These are phyloP conservation scores for Cyclotella baltica DNA, from an alignment of 108 stramenopile species.

Conservation along the genomic window DNA sequence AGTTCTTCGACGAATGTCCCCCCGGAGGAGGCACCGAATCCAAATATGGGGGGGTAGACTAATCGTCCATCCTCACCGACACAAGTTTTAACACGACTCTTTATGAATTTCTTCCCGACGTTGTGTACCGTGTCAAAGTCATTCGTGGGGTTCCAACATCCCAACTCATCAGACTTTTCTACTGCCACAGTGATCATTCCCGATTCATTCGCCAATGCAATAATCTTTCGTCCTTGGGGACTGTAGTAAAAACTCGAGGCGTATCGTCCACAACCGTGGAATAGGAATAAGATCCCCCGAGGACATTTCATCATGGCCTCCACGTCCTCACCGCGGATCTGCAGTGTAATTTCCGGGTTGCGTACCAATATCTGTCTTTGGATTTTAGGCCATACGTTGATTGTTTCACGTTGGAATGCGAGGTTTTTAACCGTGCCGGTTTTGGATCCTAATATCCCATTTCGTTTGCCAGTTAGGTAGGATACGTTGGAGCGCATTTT, in stretches of 20 bases:
- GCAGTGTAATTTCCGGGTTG: constrained; percentile 7
- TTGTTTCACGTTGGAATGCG: constrained; percentile 10
- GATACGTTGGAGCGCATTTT: background rate
- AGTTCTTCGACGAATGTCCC: constrained; percentile 34
- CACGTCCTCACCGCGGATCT: constrained; percentile 12
- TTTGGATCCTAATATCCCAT: background rate
- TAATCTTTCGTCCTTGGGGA: constrained; percentile 49
- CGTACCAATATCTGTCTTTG: constrained; percentile 38
- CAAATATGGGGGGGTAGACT: constrained; percentile 37
- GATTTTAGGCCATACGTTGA: constrained; percentile 28
- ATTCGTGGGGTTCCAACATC: constrained; percentile 32
- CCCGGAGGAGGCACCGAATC: constrained; percentile 46
- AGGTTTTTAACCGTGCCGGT: background rate
- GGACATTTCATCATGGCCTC: constrained; percentile 42
- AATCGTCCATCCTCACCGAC: constrained; percentile 1
- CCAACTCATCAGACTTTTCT: constrained; percentile 40
- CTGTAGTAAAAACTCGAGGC: constrained; percentile 52
- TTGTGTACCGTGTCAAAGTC: constrained; percentile 30
- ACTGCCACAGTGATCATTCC: constrained; percentile 40
- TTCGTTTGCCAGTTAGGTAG: background rate
- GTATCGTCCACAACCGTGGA: constrained; percentile 48
- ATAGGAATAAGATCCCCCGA: constrained; percentile 46
- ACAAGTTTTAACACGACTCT: constrained; percentile 21
- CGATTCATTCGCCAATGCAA: constrained; percentile 15
- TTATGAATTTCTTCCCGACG: constrained; percentile 38